Evolutionary conservation across 2,329 filamentous ascomycete genomes (phyloP), one percentile per base, ranked within the genome.

Genomic region (Ceratocystis cubensis): DNA sequence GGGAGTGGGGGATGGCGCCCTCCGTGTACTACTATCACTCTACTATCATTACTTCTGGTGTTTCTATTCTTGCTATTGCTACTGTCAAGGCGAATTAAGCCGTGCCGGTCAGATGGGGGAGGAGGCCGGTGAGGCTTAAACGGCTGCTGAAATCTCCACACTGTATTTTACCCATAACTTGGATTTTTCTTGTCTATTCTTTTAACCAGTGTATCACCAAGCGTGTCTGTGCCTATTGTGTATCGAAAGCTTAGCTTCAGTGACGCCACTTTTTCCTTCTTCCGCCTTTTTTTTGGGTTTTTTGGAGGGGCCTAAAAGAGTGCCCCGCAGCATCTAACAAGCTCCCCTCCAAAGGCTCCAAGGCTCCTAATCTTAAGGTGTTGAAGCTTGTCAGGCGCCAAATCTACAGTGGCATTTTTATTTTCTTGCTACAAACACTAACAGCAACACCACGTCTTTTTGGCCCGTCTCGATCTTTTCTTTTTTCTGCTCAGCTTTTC

Each of bases 121-220:
- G 17, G 65, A 64, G 8, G 41, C 64, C 61, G 53, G 48, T 48
- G 50, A 65, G 63, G 37, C 45, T 20, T 44, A n/a, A 17, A 45
- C 56, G 46, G 66, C 61, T 68, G 25, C 44, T 63, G 66, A 66
- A 66, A 68, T 67, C 65, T 67, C 62, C 65, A 59, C 65, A 59
- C 65, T 68, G 67, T 68, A 65, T 66, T 68, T 44, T 68, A 68
- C 57, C 28, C 15, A 65, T 65, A 65, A 56, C 64, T 53, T 10
- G 44, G 6, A 25, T n/a, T 5, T 65, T 28, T 44, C 28, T 62
- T 66, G 15, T 62, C 15, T 66, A 13, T 22, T 22, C 30, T 50
- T 57, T 13, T 41, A 10, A 28, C 1, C 22, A 2, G 22, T 22
- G n/a, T 13, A 53, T 22, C n/a, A 25, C 8, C 48, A 22, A 22